phyloP scores from a whole-genome alignment of 2,329 filamentous ascomycete species.

The Fusarium brachygibbosum region DNA sequence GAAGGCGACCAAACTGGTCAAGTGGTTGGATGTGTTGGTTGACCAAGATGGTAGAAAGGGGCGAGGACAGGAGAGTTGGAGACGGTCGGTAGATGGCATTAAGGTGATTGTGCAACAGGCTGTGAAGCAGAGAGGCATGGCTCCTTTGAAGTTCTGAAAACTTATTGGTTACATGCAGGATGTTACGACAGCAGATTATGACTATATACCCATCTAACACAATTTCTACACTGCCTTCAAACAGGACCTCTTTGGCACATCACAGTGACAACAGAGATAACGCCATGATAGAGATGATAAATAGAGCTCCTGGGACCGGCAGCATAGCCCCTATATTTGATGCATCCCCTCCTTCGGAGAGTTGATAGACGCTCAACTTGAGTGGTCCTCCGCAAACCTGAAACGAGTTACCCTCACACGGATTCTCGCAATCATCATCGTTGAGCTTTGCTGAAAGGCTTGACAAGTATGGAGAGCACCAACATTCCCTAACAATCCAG shows the following conservation, averaged over 20 bases:
- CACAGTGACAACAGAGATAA: conserved; percentile 1
- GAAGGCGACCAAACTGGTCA: conserved; percentile 78
- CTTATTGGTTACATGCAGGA: neutral
- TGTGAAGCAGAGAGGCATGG: conserved; percentile 68
- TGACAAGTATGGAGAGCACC: conserved; percentile 67
- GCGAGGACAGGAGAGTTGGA: conserved; percentile 62
- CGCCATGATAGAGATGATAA: conserved; percentile 5
- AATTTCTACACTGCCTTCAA: neutral
- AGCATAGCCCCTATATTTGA: conserved; percentile 8
- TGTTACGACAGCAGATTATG: conserved; percentile 13
- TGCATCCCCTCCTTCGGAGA: conserved; percentile 33
- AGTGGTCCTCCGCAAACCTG: conserved; percentile 68
- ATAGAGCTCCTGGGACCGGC: conserved; percentile 1
- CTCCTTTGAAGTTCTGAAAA: conserved; percentile 63
- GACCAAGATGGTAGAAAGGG: conserved; percentile 60
- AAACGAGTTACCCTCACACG: conserved; percentile 66
- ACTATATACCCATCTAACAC: conserved; percentile 25
- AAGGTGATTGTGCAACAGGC: conserved; percentile 68
- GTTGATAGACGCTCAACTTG: conserved; percentile 61
- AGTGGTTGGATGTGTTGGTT: conserved; percentile 74
- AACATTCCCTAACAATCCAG: conserved; percentile 65
- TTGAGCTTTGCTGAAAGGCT: conserved; percentile 60
- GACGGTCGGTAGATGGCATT: conserved; percentile 57
- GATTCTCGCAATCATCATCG: conserved; percentile 63
- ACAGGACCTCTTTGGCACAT: neutral